A percentile compares a stretch with the other conserved stretches of the same genome.
Conservation (phyloP, 2,329 filamentous ascomycete genomes). For the Myriosclerotinia duriaeana region DNA sequence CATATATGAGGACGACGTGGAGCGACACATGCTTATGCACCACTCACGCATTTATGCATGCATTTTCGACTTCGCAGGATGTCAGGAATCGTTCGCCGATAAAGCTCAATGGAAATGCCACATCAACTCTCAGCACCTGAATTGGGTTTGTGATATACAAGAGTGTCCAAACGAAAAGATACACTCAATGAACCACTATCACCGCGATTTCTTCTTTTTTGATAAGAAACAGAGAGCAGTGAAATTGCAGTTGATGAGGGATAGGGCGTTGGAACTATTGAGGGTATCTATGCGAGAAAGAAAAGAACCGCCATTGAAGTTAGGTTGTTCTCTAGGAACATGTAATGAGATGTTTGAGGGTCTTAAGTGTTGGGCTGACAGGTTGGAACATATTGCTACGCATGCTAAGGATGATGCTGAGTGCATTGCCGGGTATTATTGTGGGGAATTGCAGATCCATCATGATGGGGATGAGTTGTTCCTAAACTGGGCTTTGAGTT, state of each 20-base stretch:
- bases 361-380: background rate
- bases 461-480: background rate
- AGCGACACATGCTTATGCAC: conserved; percentile 4
- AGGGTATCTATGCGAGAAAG: background rate
- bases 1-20: too few relatives aligned
- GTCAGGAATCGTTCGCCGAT: background rate
- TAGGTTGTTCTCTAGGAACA: background rate
- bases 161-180: background rate
- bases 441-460: background rate
- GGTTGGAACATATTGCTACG: background rate
- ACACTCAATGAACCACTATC: background rate
- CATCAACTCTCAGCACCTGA: background rate
- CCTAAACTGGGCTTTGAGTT: background rate
- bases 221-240: background rate
- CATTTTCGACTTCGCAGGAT: conserved; percentile 5
- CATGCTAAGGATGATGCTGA: conserved; percentile 7
- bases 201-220: background rate
- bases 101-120: conserved; percentile 11
- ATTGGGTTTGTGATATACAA: background rate
- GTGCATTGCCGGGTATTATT: background rate
- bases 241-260: background rate
- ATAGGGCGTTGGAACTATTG: background rate
- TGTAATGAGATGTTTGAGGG: background rate
- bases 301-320: background rate
- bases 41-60: conserved; percentile 3